These are phyloP conservation scores for Echria macrotheca DNA, from an alignment of 495 filamentous ascomycete genomes.

Conservation along the genomic window DNA sequence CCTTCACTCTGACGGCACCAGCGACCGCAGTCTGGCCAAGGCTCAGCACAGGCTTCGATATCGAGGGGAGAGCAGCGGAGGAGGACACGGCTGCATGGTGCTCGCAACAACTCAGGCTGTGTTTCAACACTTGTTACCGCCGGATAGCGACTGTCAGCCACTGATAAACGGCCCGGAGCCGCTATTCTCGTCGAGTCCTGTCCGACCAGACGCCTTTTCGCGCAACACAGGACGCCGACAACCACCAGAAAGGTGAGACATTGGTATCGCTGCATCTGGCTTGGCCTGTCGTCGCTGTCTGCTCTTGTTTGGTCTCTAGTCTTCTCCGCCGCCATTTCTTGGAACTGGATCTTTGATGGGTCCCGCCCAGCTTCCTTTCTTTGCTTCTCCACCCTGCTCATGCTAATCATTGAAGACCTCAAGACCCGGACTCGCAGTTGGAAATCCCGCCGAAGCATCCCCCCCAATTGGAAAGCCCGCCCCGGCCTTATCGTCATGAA, in stretches of 20 bases:
- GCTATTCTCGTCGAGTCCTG: background rate
- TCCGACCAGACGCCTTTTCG: background rate
- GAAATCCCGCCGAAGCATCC: constrained; percentile 20
- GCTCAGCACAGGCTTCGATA: too few species aligned
- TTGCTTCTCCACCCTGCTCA: too few species aligned
- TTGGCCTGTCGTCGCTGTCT: too few species aligned
- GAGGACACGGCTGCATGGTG: too few species aligned
- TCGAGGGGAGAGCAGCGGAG: too few species aligned
- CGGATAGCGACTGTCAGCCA: too few species aligned
- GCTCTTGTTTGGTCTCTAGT: background rate
- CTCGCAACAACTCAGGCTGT: too few species aligned
- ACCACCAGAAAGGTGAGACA: background rate
- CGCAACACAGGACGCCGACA: background rate
- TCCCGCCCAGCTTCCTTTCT: constrained; percentile 4
- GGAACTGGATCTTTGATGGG: background rate
- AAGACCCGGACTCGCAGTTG: constrained; percentile 31
- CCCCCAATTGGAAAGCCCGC: constrained; percentile 25
- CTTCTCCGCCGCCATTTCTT: background rate
- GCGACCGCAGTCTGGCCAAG: background rate
- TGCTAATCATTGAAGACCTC: constrained; percentile 50
- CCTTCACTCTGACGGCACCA: constrained; percentile 14
- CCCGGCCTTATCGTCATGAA: constrained; percentile 56
- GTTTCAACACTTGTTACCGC: too few species aligned
- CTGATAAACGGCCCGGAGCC: background rate
- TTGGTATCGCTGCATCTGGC: background rate